Base-by-base conservation (phyloP, 2,329 filamentous ascomycete species). In the Ceratocystis huliohia region DNA sequence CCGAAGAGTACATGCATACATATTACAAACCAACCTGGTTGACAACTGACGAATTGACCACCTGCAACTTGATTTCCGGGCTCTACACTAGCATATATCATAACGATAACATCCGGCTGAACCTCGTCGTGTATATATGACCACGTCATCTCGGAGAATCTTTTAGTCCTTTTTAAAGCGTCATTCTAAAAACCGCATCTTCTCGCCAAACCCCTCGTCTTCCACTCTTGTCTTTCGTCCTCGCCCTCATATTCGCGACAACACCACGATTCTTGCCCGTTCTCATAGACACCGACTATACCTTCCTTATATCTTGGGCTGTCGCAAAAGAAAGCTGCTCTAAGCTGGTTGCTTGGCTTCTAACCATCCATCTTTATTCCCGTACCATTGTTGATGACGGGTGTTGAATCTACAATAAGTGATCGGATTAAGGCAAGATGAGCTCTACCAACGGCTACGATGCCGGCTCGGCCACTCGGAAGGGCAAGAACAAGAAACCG, bases 401-500 rank as follows among this genome's bases (percentile, higher is more conserved):
- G 25, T n/a, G 30, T 30, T 37, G 30, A 10, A 30, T 59, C 56
- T n/a, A 59, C 25, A 6, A 30, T 17, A 37, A 59, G 13, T n/a
- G 28, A 37, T 59, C 17, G 25, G 33, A 28, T 50, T 62, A 17
- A 50, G 44, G 41, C 56, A 63, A 53, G 15, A 63, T 63, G 65
- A 66, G 59, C 46, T 63, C 59, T 15, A 41, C 33, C 28, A 66
- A 66, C n/a, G 65, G 57, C 22, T 37, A 66, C 7, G 65, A 66
- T 25, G 25, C 44, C 22, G 30, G 22, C 41, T 30, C 61, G 44
- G 25, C 61, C 46, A 50, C 65, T 66, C 94, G 91, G 79, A 94
- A 94, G 77, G 84, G 81, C 66, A 96, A 95, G 78, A 84, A 82
- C 71, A 96, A 95, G 79, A 96, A 95, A 78, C 80, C 83, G 61